These are phyloP conservation scores for Sideroxylon spinosum DNA, from an alignment of 179 eudicot genomes.

Conservation along the genomic window DNA sequence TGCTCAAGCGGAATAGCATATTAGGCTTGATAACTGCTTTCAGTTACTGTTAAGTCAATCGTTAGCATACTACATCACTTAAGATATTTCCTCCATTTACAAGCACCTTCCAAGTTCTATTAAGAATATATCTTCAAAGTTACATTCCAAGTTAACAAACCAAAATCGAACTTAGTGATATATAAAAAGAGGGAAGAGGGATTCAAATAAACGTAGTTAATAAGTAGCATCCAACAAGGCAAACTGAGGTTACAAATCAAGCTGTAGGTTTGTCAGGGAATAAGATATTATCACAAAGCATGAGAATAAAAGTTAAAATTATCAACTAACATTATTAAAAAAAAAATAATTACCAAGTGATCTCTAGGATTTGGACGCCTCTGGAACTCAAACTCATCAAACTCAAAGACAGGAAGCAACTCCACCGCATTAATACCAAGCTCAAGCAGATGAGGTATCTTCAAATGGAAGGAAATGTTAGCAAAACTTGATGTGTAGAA, in stretches of 20 bases:
- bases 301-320: background rate
- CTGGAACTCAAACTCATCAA: constrained; percentile 96
- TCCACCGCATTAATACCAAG: constrained; percentile 98
- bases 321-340: background rate
- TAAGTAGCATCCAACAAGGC: background rate
- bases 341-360: constrained; percentile 64
- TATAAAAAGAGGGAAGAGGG: background rate
- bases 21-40: background rate
- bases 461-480: constrained; percentile 20
- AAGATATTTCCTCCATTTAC: background rate
- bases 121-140: background rate
- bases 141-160: constrained; percentile 4
- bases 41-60: background rate
- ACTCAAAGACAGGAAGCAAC: constrained; percentile 94
- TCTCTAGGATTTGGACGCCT: constrained; percentile 88
- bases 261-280: background rate
- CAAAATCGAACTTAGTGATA: background rate
- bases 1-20: background rate
- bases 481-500: background rate
- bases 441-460: constrained; percentile 97
- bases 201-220: background rate
- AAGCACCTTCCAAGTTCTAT: background rate
- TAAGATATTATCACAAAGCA: background rate
- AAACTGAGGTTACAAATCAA: background rate
- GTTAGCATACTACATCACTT: background rate